Conservation (phyloP, 345 rosid species). For the Acer campestre region DNA sequence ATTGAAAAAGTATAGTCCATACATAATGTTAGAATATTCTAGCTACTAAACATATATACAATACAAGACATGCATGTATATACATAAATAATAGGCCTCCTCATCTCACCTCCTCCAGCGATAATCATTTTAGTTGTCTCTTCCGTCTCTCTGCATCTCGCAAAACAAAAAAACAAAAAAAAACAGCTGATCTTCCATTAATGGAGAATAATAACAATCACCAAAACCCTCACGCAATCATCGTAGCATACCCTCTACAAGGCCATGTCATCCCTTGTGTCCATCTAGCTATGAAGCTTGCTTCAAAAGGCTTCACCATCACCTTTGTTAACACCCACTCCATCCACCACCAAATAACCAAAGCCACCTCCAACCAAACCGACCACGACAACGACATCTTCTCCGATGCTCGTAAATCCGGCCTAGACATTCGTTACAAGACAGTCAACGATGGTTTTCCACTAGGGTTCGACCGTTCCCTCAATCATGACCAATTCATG, state of each 20-base stretch:
- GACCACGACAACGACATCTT: conserved; percentile 48
- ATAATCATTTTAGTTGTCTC: too few relatives aligned
- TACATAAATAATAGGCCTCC: too few relatives aligned
- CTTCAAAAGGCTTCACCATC: conserved; percentile 73
- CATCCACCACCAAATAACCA: conserved; percentile 58
- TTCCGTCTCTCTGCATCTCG: too few relatives aligned
- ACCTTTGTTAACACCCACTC: conserved; percentile 67
- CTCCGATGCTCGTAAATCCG: conserved; percentile 49
- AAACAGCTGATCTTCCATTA: too few relatives aligned
- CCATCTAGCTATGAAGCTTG: conserved; percentile 71
- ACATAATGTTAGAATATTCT: too few relatives aligned
- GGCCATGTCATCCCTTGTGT: conserved; percentile 75
- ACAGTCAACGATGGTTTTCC: conserved; percentile 86
- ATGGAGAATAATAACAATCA: conserved; percentile 26
- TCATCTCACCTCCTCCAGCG: too few relatives aligned
- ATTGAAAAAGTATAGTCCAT: too few relatives aligned
- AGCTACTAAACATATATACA: too few relatives aligned
- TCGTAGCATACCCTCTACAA: conserved; percentile 73
- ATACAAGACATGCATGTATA: too few relatives aligned
- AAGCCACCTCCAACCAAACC: conserved; percentile 32
- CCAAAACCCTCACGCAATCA: conserved; percentile 55
- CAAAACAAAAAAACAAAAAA: too few relatives aligned
- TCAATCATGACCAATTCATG: conserved; percentile 73
- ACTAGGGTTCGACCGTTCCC: conserved; percentile 59
- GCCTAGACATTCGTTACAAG: conserved; percentile 65